phyloP scores from a whole-genome alignment of 805 yeast species.

The Kodamaea neixiangensis region DNA sequence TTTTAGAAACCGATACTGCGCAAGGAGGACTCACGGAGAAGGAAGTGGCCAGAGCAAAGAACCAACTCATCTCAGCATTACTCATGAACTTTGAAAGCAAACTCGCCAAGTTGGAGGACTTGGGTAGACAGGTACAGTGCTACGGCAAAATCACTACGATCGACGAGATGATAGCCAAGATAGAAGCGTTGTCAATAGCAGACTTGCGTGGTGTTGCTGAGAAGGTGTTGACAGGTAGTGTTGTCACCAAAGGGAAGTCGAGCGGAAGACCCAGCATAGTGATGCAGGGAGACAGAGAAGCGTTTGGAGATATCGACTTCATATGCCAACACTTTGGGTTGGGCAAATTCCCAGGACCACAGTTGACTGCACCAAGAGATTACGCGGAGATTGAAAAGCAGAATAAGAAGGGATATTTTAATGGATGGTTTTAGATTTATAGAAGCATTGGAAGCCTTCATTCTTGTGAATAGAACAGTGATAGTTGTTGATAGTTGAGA shows the following conservation, averaged over 20 bases:
- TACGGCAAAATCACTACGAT: conserved; percentile 76
- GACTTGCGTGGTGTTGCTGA: conserved; percentile 77
- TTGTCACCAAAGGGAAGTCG: conserved; percentile 44
- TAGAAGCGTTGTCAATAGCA: conserved; percentile 62
- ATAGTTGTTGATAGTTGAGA: neutral
- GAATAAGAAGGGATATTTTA: conserved; percentile 13
- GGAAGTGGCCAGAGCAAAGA: conserved; percentile 89
- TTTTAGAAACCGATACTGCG: conserved; percentile 31
- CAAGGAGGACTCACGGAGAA: conserved; percentile 62
- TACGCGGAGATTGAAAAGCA: conserved; percentile 14
- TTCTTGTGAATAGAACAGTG: neutral
- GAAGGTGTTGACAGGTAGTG: conserved; percentile 70
- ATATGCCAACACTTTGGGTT: conserved; percentile 72
- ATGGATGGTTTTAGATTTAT: conserved; percentile 19
- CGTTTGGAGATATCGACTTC: conserved; percentile 79
- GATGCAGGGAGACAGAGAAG: conserved; percentile 82
- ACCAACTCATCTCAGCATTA: conserved; percentile 82
- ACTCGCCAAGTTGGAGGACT: conserved; percentile 91
- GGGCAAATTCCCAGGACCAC: conserved; percentile 44
- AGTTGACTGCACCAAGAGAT: conserved; percentile 18
- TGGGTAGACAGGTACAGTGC: conserved; percentile 91
- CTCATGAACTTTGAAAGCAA: conserved; percentile 92
- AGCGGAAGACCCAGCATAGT: conserved; percentile 79
- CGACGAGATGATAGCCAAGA: conserved; percentile 76
- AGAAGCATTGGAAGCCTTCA: neutral